phyloP scores from a whole-genome alignment of 2,329 filamentous ascomycete species.

The Epichloe aotearoae region DNA sequence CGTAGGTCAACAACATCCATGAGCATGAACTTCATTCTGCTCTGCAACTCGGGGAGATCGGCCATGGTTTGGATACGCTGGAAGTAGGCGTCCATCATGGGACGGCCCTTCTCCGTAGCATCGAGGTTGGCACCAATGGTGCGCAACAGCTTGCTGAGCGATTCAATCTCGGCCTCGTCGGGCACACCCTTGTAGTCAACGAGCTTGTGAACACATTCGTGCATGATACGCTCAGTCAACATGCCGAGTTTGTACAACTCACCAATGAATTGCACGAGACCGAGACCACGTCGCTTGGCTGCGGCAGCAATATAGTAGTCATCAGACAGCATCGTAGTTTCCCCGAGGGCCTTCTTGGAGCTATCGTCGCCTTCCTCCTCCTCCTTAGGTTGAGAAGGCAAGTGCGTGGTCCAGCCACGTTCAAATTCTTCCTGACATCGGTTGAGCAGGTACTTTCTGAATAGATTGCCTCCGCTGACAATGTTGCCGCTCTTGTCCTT shows the following conservation, averaged over 20 bases:
- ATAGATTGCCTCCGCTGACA: conserved; percentile 82
- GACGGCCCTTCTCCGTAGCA: conserved; percentile 64
- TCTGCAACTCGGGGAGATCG: conserved; percentile 66
- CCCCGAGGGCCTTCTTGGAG: conserved; percentile 41
- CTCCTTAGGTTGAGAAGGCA: conserved; percentile 55
- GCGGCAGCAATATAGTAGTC: conserved; percentile 93
- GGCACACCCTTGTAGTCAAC: conserved; percentile 89
- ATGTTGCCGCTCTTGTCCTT: conserved; percentile 79
- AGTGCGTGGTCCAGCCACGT: conserved; percentile 85
- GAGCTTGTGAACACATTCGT: conserved; percentile 94
- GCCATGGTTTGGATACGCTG: conserved; percentile 72
- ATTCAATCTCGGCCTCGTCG: conserved; percentile 94
- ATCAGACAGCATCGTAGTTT: conserved; percentile 77
- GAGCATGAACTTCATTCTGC: conserved; percentile 90
- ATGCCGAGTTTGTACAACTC: conserved; percentile 98
- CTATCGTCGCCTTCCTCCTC: conserved; percentile 49
- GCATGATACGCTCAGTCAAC: conserved; percentile 98
- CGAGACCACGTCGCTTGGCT: conserved; percentile 90
- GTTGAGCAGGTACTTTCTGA: conserved; percentile 98
- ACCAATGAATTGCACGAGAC: conserved; percentile 97
- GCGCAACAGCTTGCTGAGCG: conserved; percentile 79
- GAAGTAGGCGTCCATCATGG: conserved; percentile 92
- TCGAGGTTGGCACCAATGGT: conserved; percentile 88
- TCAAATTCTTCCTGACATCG: conserved; percentile 98
- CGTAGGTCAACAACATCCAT: conserved; percentile 87